A percentile compares a stretch with the other conserved stretches of the same genome.
Evolutionary conservation across 441 rosid species (phyloP).

Genomic region (Macaranga tanarius): DNA sequence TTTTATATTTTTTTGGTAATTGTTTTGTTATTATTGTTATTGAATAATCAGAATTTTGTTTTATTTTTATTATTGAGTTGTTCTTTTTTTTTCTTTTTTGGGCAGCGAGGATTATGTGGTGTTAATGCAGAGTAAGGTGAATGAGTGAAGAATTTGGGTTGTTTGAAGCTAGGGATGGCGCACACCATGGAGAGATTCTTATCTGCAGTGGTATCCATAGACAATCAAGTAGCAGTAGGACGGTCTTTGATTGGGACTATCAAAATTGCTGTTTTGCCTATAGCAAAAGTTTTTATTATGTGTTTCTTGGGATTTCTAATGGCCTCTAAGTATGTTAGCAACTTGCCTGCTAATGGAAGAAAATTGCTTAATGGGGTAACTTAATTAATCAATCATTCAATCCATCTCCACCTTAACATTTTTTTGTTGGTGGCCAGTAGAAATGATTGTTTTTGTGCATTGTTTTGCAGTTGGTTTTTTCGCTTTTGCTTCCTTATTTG

Average conservation of each 20-base stretch:
- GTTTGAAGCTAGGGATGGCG: background rate
- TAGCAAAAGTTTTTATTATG: conserved; percentile 88
- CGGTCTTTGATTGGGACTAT: conserved; percentile 59
- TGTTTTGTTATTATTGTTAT: too few species aligned
- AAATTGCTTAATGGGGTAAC: conserved; percentile 88
- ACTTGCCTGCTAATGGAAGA: conserved; percentile 88
- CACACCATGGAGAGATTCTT: conserved; percentile 42
- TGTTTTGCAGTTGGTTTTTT: conserved; percentile 74
- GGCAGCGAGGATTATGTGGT: background rate
- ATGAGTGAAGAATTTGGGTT: conserved; percentile 3
- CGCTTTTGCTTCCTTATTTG: conserved; percentile 95
- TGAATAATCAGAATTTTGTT: too few species aligned
- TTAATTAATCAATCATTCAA: background rate
- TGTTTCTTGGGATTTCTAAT: conserved; percentile 93
- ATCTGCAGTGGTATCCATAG: conserved; percentile 33
- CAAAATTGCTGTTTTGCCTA: conserved; percentile 85
- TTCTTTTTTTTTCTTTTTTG: too few species aligned
- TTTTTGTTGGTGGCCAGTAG: background rate
- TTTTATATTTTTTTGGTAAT: too few species aligned
- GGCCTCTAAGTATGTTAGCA: conserved; percentile 93
- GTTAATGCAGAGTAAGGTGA: conserved; percentile 7
- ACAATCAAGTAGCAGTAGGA: conserved; percentile 37
- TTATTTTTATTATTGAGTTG: background rate
- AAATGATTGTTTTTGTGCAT: background rate
- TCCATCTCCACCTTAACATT: background rate